These are phyloP conservation scores for Clarkia xantiana DNA, from an alignment of 345 rosid species.

Conservation along the genomic window DNA sequence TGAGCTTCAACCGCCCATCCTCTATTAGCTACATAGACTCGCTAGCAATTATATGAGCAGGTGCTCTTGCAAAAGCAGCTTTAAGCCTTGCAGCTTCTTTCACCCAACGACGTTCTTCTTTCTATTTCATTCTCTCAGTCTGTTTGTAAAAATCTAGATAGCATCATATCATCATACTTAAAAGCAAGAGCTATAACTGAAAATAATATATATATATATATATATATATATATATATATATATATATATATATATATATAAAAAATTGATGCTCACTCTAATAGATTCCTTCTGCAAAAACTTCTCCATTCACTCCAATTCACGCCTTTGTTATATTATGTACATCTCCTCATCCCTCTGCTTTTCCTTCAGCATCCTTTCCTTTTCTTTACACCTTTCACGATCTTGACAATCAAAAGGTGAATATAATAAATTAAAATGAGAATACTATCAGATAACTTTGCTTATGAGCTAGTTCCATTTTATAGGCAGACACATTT, in stretches of 20 bases:
- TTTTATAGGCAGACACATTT: too few relatives aligned
- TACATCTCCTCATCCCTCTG: constrained; percentile 86
- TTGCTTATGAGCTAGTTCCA: too few relatives aligned
- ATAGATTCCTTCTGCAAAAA: constrained; percentile 67
- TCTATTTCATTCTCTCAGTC: constrained; percentile 79
- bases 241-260: neutral
- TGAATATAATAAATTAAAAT: too few relatives aligned
- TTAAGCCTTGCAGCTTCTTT: constrained; percentile 73
- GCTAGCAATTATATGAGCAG: constrained; percentile 79
- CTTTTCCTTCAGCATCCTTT: constrained; percentile 71
- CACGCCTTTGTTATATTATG: constrained; percentile 70
- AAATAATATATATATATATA: too few relatives aligned
- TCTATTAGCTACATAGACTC: constrained; percentile 74
- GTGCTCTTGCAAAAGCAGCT: constrained; percentile 83
- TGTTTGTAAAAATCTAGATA: constrained; percentile 8
- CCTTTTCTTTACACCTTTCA: constrained; percentile 87
- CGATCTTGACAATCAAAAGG: too few relatives aligned
- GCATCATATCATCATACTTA: neutral
- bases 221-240: too few relatives aligned
- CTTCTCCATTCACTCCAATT: constrained; percentile 75
- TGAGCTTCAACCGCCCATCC: constrained; percentile 79
- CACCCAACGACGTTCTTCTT: constrained; percentile 65
- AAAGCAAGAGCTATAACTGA: too few relatives aligned
- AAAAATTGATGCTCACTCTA: constrained; percentile 33
- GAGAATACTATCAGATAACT: too few relatives aligned